phyloP scores from a whole-genome alignment of 768 basidiomycete species.

The Collybia mongolica region DNA sequence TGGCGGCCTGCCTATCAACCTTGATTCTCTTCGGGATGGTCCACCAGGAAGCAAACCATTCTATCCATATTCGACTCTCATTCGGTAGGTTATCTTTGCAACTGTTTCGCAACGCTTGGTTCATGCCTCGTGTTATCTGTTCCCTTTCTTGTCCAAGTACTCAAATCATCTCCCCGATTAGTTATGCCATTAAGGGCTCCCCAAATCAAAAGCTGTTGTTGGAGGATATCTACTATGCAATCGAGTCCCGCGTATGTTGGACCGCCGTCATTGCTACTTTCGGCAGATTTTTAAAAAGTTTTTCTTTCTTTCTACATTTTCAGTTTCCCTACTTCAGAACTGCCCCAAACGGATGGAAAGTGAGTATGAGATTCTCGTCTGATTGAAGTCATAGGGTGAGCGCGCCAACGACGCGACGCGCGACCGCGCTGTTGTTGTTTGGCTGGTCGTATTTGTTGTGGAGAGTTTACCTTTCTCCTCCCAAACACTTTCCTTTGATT shows the following conservation, averaged over 20 bases:
- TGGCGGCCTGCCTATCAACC: conserved; percentile 82
- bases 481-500: conserved; percentile 24
- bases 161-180: conserved; percentile 25
- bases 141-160: conserved; percentile 6
- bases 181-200: conserved; percentile 90
- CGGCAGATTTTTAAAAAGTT: background rate
- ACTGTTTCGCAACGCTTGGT: conserved; percentile 3
- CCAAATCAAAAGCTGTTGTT: conserved; percentile 83
- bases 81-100: conserved; percentile 56
- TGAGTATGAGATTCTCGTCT: conserved; percentile 33
- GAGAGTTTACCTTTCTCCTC: conserved; percentile 34
- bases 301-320: conserved; percentile 11
- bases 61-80: conserved; percentile 89
- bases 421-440: conserved; percentile 66
- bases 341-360: conserved; percentile 92
- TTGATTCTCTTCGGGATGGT: conserved; percentile 83
- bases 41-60: conserved; percentile 89
- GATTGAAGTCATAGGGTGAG: background rate
- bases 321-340: conserved; percentile 89
- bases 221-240: conserved; percentile 91
- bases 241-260: conserved; percentile 76
- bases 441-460: conserved; percentile 63
- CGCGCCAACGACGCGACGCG: conserved; percentile 29
- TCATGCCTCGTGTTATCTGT: conserved; percentile 11
- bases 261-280: conserved; percentile 2